Evolutionary conservation across 179 eudicot species (phyloP).

Genomic region (Camellia oleifera): DNA sequence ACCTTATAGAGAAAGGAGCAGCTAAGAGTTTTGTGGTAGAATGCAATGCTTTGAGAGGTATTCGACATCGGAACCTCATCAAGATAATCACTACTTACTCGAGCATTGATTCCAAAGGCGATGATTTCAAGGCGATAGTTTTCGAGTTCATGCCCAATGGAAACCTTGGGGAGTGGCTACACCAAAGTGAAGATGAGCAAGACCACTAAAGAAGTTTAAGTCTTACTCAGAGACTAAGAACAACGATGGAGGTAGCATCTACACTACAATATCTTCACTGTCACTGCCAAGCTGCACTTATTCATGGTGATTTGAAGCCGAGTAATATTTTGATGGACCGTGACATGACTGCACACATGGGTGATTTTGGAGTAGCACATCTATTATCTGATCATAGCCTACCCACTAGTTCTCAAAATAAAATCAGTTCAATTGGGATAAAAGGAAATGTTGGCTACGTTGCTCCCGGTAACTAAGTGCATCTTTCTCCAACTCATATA

Average conservation of each 20-base stretch:
- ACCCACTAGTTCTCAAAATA: not conserved
- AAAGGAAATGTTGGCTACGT: slow-evolving; percentile 1
- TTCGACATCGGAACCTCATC: too few species aligned
- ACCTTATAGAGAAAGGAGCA: too few species aligned
- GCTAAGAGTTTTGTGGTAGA: too few species aligned
- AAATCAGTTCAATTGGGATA: not conserved
- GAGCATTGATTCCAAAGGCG: too few species aligned
- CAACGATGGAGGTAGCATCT: slow-evolving; percentile 9
- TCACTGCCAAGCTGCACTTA: not conserved
- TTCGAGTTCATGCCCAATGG: too few species aligned
- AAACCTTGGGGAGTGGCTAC: too few species aligned
- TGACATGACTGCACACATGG: slow-evolving; percentile 13
- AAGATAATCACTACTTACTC: too few species aligned
- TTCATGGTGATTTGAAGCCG: slow-evolving; percentile 11
- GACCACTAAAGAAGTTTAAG: not conserved
- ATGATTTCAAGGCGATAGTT: too few species aligned
- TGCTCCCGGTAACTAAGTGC: slow-evolving; percentile 5
- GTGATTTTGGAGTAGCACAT: slow-evolving; percentile 12
- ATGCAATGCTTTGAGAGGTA: too few species aligned
- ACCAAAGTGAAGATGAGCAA: too few species aligned
- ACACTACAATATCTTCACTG: slow-evolving; percentile 16
- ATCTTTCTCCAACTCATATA: not conserved
- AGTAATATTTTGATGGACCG: slow-evolving; percentile 7
- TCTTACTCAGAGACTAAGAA: not conserved
- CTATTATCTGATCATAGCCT: not conserved